A percentile compares a stretch with the other conserved stretches of the same genome.
phyloP scores from a whole-genome alignment of 2,329 filamentous ascomycete genomes.

The Canariomyces notabilis region DNA sequence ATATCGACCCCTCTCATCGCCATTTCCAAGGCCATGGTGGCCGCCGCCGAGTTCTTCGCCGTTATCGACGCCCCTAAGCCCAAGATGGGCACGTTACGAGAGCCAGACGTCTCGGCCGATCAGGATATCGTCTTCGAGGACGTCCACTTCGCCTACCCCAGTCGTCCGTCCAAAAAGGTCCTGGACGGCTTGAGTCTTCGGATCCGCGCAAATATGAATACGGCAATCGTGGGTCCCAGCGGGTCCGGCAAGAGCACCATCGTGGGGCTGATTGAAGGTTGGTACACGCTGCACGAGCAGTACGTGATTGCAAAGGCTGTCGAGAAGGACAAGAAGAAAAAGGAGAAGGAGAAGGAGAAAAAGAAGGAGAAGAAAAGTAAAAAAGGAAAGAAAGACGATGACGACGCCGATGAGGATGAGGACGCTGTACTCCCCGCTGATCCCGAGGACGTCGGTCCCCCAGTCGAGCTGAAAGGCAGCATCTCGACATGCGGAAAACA shows the following conservation, averaged over 20 bases:
- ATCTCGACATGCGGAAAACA: conserved; percentile 50
- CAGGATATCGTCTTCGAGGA: conserved; percentile 57
- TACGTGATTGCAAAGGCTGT: conserved; percentile 46
- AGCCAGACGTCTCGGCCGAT: conserved; percentile 44
- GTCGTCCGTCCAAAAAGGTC: conserved; percentile 58
- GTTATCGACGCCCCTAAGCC: conserved; percentile 47
- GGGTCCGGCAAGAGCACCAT: conserved; percentile 73
- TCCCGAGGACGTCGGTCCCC: conserved; percentile 29
- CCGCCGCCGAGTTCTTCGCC: conserved; percentile 53
- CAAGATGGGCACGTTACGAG: conserved; percentile 36
- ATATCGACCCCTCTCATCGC: conserved; percentile 56
- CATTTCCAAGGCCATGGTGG: conserved; percentile 52
- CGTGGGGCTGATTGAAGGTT: conserved; percentile 64
- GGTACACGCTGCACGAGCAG: conserved; percentile 60
- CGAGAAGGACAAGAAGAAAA: conserved; percentile 42
- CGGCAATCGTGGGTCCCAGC: conserved; percentile 68
- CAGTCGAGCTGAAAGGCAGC: conserved; percentile 45
- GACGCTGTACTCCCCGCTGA: conserved; percentile 30
- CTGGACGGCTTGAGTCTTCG: conserved; percentile 54
- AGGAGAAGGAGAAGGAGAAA: conserved; percentile 29
- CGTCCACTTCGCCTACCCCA: conserved; percentile 70
- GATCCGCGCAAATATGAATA: conserved; percentile 61
- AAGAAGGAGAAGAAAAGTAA: conserved; percentile 24
- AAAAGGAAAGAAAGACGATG: conserved; percentile 21
- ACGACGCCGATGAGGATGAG: conserved; percentile 27